Percentiles rank a stretch among this genome's conserved stretches.
Conservation (phyloP, 208 protist species). For the Trichomonas tenax region DNA sequence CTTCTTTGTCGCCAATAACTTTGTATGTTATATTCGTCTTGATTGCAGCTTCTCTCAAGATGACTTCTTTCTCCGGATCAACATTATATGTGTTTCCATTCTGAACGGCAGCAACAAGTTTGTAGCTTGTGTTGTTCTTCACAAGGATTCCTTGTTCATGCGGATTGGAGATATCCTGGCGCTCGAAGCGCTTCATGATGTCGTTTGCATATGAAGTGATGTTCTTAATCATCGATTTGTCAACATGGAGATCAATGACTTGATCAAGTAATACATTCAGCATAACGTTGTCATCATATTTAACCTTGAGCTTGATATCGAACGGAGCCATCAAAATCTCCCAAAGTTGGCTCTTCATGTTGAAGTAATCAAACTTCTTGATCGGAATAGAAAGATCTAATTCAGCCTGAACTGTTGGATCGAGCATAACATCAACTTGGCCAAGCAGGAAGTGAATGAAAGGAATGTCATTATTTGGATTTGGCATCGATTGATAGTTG, state of each 20-base stretch:
- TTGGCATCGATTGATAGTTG: not conserved
- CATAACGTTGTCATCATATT: not conserved
- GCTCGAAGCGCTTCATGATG: not conserved
- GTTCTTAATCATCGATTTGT: not conserved
- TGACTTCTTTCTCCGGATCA: not conserved
- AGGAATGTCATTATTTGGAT: not conserved
- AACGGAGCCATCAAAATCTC: not conserved
- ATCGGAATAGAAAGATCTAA: not conserved
- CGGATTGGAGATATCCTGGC: not conserved
- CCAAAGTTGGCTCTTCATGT: not conserved
- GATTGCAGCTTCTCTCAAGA: not conserved
- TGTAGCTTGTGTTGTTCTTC: not conserved
- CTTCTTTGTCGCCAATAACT: not conserved
- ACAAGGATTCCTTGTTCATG: not conserved
- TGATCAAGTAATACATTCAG: not conserved
- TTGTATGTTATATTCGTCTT: not conserved
- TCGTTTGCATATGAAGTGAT: not conserved
- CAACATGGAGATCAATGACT: not conserved
- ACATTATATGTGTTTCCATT: not conserved
- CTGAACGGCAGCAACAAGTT: not conserved
- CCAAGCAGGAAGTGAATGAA: not conserved
- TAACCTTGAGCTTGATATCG: not conserved
- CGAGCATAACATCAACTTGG: not conserved
- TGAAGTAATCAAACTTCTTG: not conserved
- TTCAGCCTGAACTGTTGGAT: not conserved